Evolutionary conservation across 2,329 filamentous ascomycete genomes (phyloP).

Genomic region (Cladophialophora exuberans): DNA sequence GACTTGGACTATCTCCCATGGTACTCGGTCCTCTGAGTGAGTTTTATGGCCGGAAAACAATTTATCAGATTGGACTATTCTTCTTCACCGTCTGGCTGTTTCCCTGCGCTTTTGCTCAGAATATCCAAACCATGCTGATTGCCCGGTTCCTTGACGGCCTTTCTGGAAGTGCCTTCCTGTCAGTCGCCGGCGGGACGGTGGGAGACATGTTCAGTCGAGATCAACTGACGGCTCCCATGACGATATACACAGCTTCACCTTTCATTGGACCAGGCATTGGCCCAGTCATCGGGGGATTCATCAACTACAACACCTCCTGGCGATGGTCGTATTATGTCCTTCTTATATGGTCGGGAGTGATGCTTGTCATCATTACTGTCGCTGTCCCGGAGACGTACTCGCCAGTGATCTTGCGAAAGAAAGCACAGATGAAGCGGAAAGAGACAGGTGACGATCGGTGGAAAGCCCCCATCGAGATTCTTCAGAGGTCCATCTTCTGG

Average conservation of each 20-base stretch:
- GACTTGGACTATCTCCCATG: conserved; percentile 68
- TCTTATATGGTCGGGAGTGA: conserved; percentile 69
- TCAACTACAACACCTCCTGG: conserved; percentile 72
- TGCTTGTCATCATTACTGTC: conserved; percentile 64
- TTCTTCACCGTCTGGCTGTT: conserved; percentile 80
- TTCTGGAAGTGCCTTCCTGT: conserved; percentile 62
- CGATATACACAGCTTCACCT: conserved; percentile 68
- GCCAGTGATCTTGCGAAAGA: conserved; percentile 69
- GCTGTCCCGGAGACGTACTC: conserved; percentile 83
- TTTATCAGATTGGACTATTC: conserved; percentile 75
- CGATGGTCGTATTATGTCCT: conserved; percentile 78
- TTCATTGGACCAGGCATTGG: conserved; percentile 58
- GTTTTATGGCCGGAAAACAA: conserved; percentile 80
- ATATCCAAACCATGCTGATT: conserved; percentile 79
- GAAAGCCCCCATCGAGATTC: conserved; percentile 71
- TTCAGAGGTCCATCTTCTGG: conserved; percentile 62
- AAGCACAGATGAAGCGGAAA: conserved; percentile 67
- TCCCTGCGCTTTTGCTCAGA: conserved; percentile 77
- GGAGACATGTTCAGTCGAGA: conserved; percentile 70
- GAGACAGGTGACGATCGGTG: conserved; percentile 73
- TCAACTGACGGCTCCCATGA: conserved; percentile 74
- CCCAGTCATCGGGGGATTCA: conserved; percentile 49
- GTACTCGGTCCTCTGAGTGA: conserved; percentile 67
- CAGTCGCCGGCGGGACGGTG: conserved; percentile 73
- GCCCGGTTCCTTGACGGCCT: conserved; percentile 69